A percentile compares a stretch with the other conserved stretches of the same genome.
phyloP scores from a whole-genome alignment of 192 early-diverging fungal genomes.

The Entophlyctis luteolus region DNA sequence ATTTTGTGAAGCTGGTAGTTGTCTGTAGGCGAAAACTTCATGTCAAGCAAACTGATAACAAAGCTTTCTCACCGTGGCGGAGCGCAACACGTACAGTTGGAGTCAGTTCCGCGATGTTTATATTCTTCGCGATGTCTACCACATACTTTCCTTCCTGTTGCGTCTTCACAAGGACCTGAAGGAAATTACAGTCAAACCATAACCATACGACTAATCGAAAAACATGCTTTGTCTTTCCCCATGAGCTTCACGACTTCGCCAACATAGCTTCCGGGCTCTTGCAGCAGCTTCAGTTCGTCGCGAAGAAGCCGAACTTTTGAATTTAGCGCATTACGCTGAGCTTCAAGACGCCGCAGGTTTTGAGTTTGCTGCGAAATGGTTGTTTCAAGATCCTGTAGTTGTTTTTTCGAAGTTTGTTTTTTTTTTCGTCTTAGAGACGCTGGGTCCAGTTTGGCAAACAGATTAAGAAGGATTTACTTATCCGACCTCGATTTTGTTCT shows the following conservation, averaged over 20 bases:
- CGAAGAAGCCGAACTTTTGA: conserved; percentile 93
- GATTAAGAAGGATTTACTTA: not conserved
- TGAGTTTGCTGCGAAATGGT: conserved; percentile 85
- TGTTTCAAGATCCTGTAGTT: conserved; percentile 71
- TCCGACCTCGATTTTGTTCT: conserved; percentile 53
- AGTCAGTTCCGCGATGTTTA: conserved; percentile 87
- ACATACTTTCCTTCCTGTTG: conserved; percentile 98
- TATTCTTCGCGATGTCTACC: conserved; percentile 86
- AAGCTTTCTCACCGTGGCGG: conserved; percentile 50
- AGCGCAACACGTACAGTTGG: conserved; percentile 91
- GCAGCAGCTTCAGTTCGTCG: conserved; percentile 93
- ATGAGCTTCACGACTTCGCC: conserved; percentile 98
- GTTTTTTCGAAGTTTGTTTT: too few species aligned
- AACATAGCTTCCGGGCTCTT: conserved; percentile 93
- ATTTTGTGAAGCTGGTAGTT: conserved; percentile 93
- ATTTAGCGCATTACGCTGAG: conserved; percentile 95
- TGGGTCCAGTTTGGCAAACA: not conserved
- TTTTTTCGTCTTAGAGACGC: not conserved
- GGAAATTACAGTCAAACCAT: too few species aligned
- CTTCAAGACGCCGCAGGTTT: conserved; percentile 95
- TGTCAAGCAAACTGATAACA: too few species aligned
- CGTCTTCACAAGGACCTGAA: conserved; percentile 56
- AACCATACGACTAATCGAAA: too few species aligned
- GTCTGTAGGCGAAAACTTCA: conserved; percentile 60
- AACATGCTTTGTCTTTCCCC: conserved; percentile 91